Percentiles rank a stretch among this genome's conserved stretches.
Evolutionary conservation across 306 rosid genomes (phyloP).

Genomic region (Malus fusca): DNA sequence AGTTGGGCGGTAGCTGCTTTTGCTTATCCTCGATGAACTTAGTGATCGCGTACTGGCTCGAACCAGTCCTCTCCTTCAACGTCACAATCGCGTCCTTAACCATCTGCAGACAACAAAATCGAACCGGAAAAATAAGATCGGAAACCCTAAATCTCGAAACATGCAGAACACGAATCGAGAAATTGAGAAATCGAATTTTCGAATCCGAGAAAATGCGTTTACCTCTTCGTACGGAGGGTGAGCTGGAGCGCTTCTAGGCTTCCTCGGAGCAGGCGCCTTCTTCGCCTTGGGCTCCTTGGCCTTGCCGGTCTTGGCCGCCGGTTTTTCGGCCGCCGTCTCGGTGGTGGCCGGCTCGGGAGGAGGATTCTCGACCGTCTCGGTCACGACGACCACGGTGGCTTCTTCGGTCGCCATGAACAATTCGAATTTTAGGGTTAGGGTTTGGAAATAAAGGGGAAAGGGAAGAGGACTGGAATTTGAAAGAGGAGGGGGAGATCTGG

Average conservation of each 20-base stretch:
- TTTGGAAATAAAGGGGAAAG: background rate
- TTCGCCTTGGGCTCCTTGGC: conserved; percentile 45
- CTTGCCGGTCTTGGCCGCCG: conserved; percentile 27
- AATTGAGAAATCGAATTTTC: background rate
- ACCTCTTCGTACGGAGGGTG: conserved; percentile 87
- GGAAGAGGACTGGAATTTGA: background rate
- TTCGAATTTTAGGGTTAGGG: background rate
- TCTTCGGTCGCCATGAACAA: conserved; percentile 60
- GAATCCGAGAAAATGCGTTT: background rate
- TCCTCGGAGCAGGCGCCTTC: conserved; percentile 35
- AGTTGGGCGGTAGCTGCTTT: conserved; percentile 51
- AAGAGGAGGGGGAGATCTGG: background rate
- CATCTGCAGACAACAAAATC: conserved; percentile 38
- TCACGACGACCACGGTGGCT: conserved; percentile 1
- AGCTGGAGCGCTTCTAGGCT: conserved; percentile 34
- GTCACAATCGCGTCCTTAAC: conserved; percentile 59
- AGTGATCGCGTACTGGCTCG: conserved; percentile 84
- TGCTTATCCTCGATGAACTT: conserved; percentile 74
- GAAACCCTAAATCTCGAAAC: background rate
- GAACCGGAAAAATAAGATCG: background rate
- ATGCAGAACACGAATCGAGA: background rate
- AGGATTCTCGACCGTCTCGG: conserved; percentile 22
- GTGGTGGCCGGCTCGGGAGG: conserved; percentile 13
- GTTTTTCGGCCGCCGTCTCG: conserved; percentile 34
- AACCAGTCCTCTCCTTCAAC: conserved; percentile 77